phyloP scores from a whole-genome alignment of 192 early-diverging fungal genomes.

The Chytriomyces confervae region DNA sequence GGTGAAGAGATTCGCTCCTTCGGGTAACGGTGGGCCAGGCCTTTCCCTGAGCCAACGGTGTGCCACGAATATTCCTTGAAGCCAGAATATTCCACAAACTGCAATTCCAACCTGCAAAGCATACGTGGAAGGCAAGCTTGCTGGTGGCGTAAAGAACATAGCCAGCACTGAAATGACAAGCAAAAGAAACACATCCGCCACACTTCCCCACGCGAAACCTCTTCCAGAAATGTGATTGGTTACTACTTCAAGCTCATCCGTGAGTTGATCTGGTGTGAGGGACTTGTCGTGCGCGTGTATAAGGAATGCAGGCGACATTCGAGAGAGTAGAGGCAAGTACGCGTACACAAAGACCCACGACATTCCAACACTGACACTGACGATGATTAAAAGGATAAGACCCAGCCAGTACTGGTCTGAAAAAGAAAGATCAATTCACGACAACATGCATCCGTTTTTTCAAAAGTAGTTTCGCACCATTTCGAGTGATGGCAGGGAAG shows the following conservation, averaged over 20 bases:
- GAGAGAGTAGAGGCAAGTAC: conserved; percentile 22
- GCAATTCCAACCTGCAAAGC: conserved; percentile 23
- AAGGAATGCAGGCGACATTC: conserved; percentile 27
- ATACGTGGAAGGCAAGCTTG: conserved; percentile 35
- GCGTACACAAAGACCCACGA: conserved; percentile 37
- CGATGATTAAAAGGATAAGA: conserved; percentile 28
- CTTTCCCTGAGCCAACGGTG: background rate
- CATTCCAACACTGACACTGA: conserved; percentile 24
- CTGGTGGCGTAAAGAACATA: background rate
- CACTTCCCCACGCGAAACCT: conserved; percentile 30
- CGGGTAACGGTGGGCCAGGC: conserved; percentile 41
- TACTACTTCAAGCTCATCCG: conserved; percentile 19
- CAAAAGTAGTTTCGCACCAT: background rate
- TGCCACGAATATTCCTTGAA: background rate
- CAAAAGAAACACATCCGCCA: conserved; percentile 12
- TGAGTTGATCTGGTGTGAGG: background rate
- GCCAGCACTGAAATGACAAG: conserved; percentile 22
- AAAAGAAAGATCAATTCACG: background rate
- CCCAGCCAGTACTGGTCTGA: conserved; percentile 3
- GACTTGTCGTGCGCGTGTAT: background rate
- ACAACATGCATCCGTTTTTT: background rate
- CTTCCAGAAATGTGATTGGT: conserved; percentile 34
- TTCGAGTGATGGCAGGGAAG: conserved; percentile 14
- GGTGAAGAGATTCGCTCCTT: conserved; percentile 34
- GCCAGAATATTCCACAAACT: conserved; percentile 14